Conservation (phyloP, 2,329 filamentous ascomycete species). For the Talaromyces sp. region DNA sequence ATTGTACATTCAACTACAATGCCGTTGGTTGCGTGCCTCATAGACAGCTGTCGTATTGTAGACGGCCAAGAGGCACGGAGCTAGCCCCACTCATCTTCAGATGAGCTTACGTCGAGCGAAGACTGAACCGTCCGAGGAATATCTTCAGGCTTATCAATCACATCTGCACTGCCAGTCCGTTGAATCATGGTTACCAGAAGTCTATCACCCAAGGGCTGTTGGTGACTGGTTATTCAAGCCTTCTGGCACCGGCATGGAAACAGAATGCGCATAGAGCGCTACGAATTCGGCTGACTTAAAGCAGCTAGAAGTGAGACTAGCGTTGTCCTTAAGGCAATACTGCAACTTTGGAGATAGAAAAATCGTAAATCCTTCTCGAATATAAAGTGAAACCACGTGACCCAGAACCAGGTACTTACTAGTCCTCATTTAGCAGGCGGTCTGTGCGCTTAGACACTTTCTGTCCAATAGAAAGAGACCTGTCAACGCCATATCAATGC, state of each 20-base stretch:
- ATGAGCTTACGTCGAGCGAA: not conserved
- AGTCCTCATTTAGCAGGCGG: not conserved
- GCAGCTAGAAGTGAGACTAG: not conserved
- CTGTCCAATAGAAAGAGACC: conserved; percentile 2
- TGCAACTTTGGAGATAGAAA: too few relatives aligned
- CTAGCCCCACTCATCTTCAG: not conserved
- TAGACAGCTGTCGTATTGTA: not conserved
- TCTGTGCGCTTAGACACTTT: not conserved
- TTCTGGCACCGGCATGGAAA: too few relatives aligned
- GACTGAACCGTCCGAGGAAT: not conserved
- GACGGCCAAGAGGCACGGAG: too few relatives aligned
- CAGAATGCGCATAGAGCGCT: too few relatives aligned
- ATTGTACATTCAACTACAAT: not conserved
- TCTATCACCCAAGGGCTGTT: not conserved
- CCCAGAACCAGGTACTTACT: not conserved
- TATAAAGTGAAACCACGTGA: not conserved
- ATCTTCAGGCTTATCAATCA: not conserved
- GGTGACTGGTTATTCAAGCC: not conserved
- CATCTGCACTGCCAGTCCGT: not conserved
- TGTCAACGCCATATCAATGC: not conserved
- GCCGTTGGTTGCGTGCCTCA: not conserved
- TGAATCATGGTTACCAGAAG: not conserved
- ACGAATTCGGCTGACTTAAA: not conserved
- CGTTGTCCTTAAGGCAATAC: not conserved
- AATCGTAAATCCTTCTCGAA: not conserved